These are phyloP conservation scores for Ilyonectria robusta DNA, from an alignment of 2,329 filamentous ascomycete genomes.

Conservation along the genomic window DNA sequence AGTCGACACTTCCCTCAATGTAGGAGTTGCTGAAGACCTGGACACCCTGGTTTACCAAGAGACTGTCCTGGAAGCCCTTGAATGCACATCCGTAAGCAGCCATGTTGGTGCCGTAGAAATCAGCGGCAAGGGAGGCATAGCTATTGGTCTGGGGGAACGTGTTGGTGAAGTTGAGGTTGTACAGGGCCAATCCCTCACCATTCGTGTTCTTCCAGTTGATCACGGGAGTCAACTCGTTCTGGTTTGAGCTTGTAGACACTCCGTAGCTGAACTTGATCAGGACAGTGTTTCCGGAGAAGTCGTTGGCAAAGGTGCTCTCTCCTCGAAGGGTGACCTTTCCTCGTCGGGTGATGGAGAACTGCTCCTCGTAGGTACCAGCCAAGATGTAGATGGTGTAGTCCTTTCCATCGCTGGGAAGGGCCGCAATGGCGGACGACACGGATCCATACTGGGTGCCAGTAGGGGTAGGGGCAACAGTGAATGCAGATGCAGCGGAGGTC, in stretches of 20 bases:
- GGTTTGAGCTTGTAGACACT: conserved; percentile 53
- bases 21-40: conserved; percentile 61
- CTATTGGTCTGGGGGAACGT: conserved; percentile 59
- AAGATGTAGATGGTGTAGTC: conserved; percentile 44
- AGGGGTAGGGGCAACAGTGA: conserved; percentile 52
- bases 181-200: conserved; percentile 66
- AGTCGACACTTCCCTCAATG: conserved; percentile 48
- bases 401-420: conserved; percentile 50
- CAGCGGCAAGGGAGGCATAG: conserved; percentile 57
- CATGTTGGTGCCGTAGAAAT: conserved; percentile 51
- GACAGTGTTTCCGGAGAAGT: conserved; percentile 41
- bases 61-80: conserved; percentile 64
- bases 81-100: conserved; percentile 59
- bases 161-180: conserved; percentile 71
- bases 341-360: conserved; percentile 34
- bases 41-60: conserved; percentile 62
- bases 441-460: conserved; percentile 56
- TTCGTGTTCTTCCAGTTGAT: conserved; percentile 60
- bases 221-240: conserved; percentile 60
- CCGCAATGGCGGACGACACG: conserved; percentile 59
- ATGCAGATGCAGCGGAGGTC: conserved; percentile 7
- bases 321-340: conserved; percentile 40
- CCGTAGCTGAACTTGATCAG: conserved; percentile 39
- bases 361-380: conserved; percentile 43
- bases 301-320: conserved; percentile 40